Base-by-base conservation (phyloP, 2,329 filamentous ascomycete genomes). In the Thielaviopsis ethacetica region DNA sequence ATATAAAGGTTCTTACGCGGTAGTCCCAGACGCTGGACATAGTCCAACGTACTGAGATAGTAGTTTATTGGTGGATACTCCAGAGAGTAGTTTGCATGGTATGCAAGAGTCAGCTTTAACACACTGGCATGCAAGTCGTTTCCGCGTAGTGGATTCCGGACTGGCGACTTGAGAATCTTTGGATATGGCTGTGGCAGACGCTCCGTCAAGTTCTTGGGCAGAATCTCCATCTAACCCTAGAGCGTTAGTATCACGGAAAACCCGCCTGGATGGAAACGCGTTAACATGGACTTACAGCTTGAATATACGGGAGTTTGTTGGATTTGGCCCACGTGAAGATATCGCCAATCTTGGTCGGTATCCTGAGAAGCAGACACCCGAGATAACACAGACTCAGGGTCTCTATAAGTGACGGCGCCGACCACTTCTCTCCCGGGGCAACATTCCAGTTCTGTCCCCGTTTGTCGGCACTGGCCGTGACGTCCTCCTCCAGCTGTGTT, bases 351-450 rank as follows among this genome's bases (percentile, higher is more conserved):
- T 83, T 82, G n/a, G 88, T 76, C 0, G 91, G 89, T 59, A 93
- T 75, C 59, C 85, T 82, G 64, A 95, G 74, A 26, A 95, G 73
- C 53, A 93, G 66, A 44, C 82, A 82, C 1, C 82, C 91, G 38
- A 96, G 70, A 71, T 96, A 96, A 67, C 87, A 90, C 12, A 95
- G 68, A 1, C 77, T 83, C 57, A 97, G 70, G 0, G 85, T 85
- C 64, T 95, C 91, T 50, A 87, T 72, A 41, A 94, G 72, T 56
- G 74, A 81, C 1, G 91, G 90, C 64, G 81, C 65, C 54, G 76
- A 73, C 73, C 81, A 78, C 52, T 73, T 68, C 63, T 73, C 69
- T 5, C 74, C 73, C 26, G 71, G 66, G 59, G 75, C 71, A 15
- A 74, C 63, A 54, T 68, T 65, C 77, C 80, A 72, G 66, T 73